phyloP scores from a whole-genome alignment of 2,329 filamentous ascomycete genomes.

The Pseudogymnoascus sp. region DNA sequence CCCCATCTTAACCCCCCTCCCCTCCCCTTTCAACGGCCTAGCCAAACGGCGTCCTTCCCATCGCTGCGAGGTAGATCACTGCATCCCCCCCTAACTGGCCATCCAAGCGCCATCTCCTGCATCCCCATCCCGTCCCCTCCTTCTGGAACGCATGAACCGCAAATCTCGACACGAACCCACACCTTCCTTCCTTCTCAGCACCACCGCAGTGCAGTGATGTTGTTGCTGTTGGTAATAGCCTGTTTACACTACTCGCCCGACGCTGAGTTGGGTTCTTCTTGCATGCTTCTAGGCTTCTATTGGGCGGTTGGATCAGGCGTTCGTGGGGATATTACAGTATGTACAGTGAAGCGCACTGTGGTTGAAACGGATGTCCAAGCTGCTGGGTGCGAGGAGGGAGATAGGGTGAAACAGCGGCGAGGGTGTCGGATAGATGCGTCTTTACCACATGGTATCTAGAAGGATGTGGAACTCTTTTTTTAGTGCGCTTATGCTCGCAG shows the following conservation, averaged over 20 bases:
- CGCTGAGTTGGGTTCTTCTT: neutral
- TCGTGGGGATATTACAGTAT: neutral
- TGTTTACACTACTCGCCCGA: neutral
- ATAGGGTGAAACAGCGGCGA: neutral
- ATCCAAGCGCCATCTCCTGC: neutral
- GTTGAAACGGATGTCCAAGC: neutral
- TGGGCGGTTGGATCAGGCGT: neutral
- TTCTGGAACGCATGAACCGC: neutral
- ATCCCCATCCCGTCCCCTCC: neutral
- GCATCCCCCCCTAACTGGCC: neutral
- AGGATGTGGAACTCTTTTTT: neutral
- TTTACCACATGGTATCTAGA: no score
- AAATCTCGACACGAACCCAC: neutral
- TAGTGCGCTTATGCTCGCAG: neutral
- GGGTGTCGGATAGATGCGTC: neutral
- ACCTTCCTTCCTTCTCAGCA: no score
- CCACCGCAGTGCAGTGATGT: no score
- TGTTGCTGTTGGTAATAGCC: neutral
- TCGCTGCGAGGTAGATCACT: neutral
- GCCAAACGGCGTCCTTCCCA: neutral
- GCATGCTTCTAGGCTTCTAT: neutral
- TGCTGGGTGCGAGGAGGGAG: neutral
- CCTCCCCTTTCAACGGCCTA: neutral
- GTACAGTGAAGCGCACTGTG: neutral
- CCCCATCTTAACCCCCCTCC: neutral